Percentiles rank a stretch among this genome's conserved stretches.
Conservation (phyloP, 1,139 yeast species). For the Blastobotrys elegans region DNA sequence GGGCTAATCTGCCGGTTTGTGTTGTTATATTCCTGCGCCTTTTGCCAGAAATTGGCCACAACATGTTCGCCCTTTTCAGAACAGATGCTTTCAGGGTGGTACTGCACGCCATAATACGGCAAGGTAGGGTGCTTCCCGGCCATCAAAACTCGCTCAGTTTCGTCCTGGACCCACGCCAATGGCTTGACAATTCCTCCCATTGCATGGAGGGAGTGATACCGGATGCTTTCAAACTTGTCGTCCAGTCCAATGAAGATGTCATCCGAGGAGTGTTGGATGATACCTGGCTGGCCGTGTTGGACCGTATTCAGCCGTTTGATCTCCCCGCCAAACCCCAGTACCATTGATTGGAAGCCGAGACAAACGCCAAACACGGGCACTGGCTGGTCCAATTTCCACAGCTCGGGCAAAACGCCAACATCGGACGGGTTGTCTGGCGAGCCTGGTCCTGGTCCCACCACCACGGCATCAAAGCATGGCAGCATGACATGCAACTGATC, state of each 20-base stretch:
- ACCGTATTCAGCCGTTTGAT: constrained; percentile 53
- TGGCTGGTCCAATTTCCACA: constrained; percentile 37
- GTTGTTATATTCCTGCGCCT: constrained; percentile 44
- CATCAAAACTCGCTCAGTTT: constrained; percentile 52
- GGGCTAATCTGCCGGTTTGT: constrained; percentile 1
- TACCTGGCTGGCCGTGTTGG: constrained; percentile 82
- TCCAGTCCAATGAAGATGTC: constrained; percentile 42
- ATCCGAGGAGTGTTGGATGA: constrained; percentile 36
- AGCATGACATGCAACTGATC: constrained; percentile 40
- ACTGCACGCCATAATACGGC: constrained; percentile 93
- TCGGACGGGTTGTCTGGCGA: constrained; percentile 63
- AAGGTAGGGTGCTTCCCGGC: constrained; percentile 57
- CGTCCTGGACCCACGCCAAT: constrained; percentile 25
- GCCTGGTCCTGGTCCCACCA: constrained; percentile 98
- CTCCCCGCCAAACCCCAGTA: constrained; percentile 57
- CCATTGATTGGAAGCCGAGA: constrained; percentile 84
- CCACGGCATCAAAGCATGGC: constrained; percentile 63
- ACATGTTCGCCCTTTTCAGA: constrained; percentile 61
- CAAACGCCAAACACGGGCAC: constrained; percentile 89
- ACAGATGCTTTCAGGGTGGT: constrained; percentile 94
- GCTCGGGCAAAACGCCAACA: constrained; percentile 66
- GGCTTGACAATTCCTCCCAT: constrained; percentile 26
- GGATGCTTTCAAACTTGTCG: constrained; percentile 59
- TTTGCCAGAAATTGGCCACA: constrained; percentile 55
- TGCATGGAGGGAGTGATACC: constrained; percentile 86